Evolutionary conservation across 441 rosid genomes (phyloP), one percentile per base, ranked within the genome.

Genomic region (Erodium chrysanthum): DNA sequence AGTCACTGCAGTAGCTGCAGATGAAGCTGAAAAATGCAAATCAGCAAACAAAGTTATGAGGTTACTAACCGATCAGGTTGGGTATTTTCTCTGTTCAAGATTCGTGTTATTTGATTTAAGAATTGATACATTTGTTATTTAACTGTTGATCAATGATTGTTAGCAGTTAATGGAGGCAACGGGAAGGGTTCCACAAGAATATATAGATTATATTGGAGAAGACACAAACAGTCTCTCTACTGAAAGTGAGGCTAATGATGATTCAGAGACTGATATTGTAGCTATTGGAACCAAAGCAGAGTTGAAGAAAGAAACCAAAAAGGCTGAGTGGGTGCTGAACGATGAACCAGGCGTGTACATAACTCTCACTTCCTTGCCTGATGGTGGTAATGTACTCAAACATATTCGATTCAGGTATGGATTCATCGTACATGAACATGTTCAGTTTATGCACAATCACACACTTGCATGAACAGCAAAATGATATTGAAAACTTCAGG

Each of bases 41-140:
- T 95, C 95, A 64, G 98, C 97, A 63, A 89, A 89, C 77, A 97
- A 93, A 84, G 98, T 93, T 64, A 91, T 93, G 83, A 93, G 85
- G 83, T 87, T 93, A 6, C 87, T 92, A 50, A 90, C 97, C 40
- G 91, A 89, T 74, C 92, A 90, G 80, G 95, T 92, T 88, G 85
- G 86, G 58, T 67, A 63, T 42, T 21, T 66, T 15, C 61, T 71
- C 31, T 52, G 21, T 76, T 56, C 63, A 44, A 21, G 8, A 52
- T 21, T 37, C 9, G 42, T 37, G 1, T 25, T 25, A 25, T 25
- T 25, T 25, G 29, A 25, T 25, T 25, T 25, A 25, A 25, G 29
- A 25, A 25, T 25, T 3, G 3, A 25, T 25, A 1, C 29, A 1
- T 25, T 25, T 3, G 3, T 25, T 25, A 25, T 25, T 25, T 25